A percentile compares a stretch with the other conserved stretches of the same genome.
Evolutionary conservation across 306 rosid genomes (phyloP).

Genomic region (Neltuma alba): DNA sequence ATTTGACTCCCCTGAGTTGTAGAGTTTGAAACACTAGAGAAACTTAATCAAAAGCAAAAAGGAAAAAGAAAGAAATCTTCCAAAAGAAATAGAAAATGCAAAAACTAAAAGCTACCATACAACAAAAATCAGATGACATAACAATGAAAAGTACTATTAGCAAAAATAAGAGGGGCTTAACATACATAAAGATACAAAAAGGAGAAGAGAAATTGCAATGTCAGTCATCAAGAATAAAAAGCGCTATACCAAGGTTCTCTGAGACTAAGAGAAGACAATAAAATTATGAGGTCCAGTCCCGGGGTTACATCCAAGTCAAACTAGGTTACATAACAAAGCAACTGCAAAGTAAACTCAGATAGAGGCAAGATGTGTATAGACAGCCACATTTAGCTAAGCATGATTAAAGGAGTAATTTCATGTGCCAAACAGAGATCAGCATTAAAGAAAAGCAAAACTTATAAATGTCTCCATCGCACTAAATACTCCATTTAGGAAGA

Average conservation of each 20-base stretch:
- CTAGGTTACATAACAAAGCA: neutral
- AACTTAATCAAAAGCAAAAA: constrained; percentile 17
- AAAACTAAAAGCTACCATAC: neutral
- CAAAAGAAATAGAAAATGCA: constrained; percentile 2
- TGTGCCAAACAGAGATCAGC: constrained; percentile 21
- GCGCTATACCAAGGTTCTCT: neutral
- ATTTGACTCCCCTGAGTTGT: constrained; percentile 14
- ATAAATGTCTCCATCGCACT: neutral
- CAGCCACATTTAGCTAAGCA: neutral
- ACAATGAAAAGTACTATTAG: neutral
- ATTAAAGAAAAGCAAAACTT: constrained; percentile 8
- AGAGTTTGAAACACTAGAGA: constrained; percentile 25
- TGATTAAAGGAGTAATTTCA: neutral
- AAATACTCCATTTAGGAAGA: constrained; percentile 7
- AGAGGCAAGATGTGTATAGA: neutral
- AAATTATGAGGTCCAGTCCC: neutral
- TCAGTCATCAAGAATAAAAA: neutral
- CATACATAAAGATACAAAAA: neutral
- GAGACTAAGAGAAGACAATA: neutral
- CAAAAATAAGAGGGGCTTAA: neutral
- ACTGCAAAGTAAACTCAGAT: constrained; percentile 7
- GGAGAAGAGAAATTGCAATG: neutral
- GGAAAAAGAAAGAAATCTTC: neutral
- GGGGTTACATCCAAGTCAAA: neutral
- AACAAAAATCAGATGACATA: constrained; percentile 1